Evolutionary conservation across 2,329 filamentous ascomycete genomes (phyloP).

Genomic region (Fusarium xylarioides): DNA sequence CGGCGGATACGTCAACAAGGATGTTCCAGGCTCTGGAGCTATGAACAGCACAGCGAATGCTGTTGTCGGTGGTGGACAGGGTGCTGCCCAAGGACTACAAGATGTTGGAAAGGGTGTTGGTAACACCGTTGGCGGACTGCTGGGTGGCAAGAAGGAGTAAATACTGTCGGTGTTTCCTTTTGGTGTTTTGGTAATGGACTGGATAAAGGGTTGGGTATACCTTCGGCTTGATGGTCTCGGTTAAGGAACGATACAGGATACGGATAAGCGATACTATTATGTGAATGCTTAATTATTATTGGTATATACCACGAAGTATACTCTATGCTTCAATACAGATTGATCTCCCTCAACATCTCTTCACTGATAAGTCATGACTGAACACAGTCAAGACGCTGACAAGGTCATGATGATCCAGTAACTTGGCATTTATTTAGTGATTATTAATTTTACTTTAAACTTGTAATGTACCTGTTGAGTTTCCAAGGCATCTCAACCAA

Average conservation of each 20-base stretch:
- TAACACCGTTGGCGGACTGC: slow-evolving; percentile 46
- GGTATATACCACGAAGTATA: not conserved
- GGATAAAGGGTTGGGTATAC: not conserved
- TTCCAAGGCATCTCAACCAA: not conserved
- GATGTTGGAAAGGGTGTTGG: slow-evolving; percentile 25
- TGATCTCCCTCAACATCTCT: not conserved
- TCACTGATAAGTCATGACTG: not conserved
- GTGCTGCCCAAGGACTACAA: slow-evolving; percentile 45
- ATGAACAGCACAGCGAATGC: slow-evolving; percentile 41
- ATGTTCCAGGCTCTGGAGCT: slow-evolving; percentile 43
- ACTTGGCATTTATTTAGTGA: not conserved
- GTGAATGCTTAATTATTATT: slow-evolving; percentile 8
- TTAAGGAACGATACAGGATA: not conserved
- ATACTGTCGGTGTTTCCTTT: not conserved
- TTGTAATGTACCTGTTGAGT: not conserved
- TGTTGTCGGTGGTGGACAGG: slow-evolving; percentile 46
- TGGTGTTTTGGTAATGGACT: slow-evolving; percentile 11
- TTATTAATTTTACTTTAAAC: not conserved
- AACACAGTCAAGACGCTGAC: not conserved
- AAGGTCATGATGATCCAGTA: not conserved
- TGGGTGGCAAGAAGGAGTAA: slow-evolving; percentile 47
- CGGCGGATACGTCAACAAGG: slow-evolving; percentile 56
- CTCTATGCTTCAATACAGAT: not conserved
- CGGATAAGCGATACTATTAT: not conserved
- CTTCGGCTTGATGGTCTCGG: not conserved